A percentile compares a stretch with the other conserved stretches of the same genome.
phyloP scores from a whole-genome alignment of 768 basidiomycete genomes.

The Lactarius hatsudake region DNA sequence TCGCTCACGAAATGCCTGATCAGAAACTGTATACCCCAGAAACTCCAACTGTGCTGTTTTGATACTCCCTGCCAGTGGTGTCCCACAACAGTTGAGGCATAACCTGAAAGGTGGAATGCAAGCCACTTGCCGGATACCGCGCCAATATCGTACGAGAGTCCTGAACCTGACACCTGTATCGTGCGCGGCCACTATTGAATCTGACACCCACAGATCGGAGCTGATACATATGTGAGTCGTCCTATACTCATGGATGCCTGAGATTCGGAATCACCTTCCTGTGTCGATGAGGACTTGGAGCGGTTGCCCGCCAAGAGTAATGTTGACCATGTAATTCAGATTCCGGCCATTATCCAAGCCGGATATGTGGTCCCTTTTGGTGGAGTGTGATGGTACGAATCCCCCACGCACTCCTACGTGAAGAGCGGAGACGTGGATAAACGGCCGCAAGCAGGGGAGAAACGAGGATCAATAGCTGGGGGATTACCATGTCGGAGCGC shows the following conservation, averaged over 20 bases:
- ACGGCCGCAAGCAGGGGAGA: neutral
- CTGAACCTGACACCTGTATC: slow-evolving; percentile 27
- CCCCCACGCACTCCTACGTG: slow-evolving; percentile 24
- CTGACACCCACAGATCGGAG: slow-evolving; percentile 35
- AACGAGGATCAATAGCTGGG: neutral
- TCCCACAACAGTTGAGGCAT: slow-evolving; percentile 13
- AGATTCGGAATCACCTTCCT: slow-evolving; percentile 31
- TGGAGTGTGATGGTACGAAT: slow-evolving; percentile 24
- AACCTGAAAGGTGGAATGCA: neutral
- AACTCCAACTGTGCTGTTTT: slow-evolving; percentile 32
- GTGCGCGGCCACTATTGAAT: slow-evolving; percentile 29
- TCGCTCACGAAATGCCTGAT: slow-evolving; percentile 33
- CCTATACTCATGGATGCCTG: neutral
- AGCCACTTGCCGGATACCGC: slow-evolving; percentile 8
- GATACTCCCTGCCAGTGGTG: slow-evolving; percentile 29
- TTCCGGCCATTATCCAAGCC: slow-evolving; percentile 26
- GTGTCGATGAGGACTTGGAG: slow-evolving; percentile 35
- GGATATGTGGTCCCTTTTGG: slow-evolving; percentile 1
- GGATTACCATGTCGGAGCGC: neutral
- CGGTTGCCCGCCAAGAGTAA: slow-evolving; percentile 32
- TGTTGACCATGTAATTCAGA: slow-evolving; percentile 32
- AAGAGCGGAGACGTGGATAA: slow-evolving; percentile 1
- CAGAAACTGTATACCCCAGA: slow-evolving; percentile 30
- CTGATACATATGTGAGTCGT: slow-evolving; percentile 20
- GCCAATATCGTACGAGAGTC: slow-evolving; percentile 19